Conservation (phyloP, 1,284 basidiomycete species). For the Heterobasidion occidentale region DNA sequence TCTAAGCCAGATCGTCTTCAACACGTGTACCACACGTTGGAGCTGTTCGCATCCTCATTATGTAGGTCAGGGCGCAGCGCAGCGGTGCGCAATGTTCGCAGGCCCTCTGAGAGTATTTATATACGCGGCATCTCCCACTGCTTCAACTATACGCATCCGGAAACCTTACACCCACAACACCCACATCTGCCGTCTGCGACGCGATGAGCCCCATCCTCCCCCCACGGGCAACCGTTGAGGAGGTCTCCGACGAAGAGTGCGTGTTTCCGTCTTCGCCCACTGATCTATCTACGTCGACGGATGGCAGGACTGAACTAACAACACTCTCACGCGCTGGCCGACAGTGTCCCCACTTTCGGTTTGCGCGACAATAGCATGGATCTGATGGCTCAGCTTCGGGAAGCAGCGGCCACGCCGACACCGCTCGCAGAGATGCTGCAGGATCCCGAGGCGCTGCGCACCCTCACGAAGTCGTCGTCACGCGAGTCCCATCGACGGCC, state of each 20-base stretch:
- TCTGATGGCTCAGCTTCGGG: slow-evolving; percentile 9
- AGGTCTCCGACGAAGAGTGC: slow-evolving; percentile 10
- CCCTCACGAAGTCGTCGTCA: slow-evolving; percentile 8
- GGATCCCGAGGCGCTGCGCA: slow-evolving; percentile 20
- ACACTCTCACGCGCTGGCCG: no score
- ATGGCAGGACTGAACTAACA: no score
- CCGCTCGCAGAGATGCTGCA: slow-evolving; percentile 24
- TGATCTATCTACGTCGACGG: no score
- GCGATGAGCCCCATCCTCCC: slow-evolving; percentile 1
- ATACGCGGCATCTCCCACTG: background rate
- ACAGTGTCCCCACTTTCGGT: background rate
- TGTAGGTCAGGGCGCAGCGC: background rate
- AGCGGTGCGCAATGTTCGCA: background rate
- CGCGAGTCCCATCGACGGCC: slow-evolving; percentile 9
- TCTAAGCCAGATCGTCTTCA: background rate
- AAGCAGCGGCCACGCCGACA: slow-evolving; percentile 22
- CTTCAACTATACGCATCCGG: background rate
- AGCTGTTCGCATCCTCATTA: background rate
- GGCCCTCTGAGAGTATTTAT: background rate
- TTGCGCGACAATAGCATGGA: slow-evolving; percentile 4
- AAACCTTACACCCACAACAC: background rate
- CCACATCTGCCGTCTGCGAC: background rate
- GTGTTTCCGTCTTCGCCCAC: background rate
- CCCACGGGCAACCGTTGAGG: slow-evolving; percentile 8
- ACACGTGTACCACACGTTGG: slow-evolving; percentile 12